These are phyloP conservation scores for Hygrocybe coccinea DNA, from an alignment of 768 basidiomycete species.

Conservation along the genomic window DNA sequence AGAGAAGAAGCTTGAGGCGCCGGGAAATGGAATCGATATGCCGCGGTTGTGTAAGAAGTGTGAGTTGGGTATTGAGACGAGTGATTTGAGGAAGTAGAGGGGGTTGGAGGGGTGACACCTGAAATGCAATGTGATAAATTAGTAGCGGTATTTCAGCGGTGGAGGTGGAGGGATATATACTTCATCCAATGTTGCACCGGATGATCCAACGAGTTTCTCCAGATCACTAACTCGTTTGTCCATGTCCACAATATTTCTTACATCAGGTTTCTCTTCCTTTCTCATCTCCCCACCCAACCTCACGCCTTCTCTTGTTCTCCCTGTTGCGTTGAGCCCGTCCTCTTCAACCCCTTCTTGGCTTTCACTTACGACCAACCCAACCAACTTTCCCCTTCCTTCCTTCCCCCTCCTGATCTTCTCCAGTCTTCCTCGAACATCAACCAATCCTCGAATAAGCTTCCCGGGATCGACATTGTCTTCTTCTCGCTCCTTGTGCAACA, in stretches of 20 bases:
- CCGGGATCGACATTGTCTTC: conserved; percentile 64
- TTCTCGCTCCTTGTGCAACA: conserved; percentile 54
- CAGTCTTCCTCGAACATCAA: conserved; percentile 66
- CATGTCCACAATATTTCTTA: conserved; percentile 60
- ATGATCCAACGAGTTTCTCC: conserved; percentile 78
- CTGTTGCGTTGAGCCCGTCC: conserved; percentile 13
- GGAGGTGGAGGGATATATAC: conserved; percentile 37
- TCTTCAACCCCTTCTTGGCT: conserved; percentile 16
- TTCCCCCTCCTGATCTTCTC: conserved; percentile 61
- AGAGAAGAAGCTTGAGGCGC: conserved; percentile 84
- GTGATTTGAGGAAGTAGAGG: conserved; percentile 79
- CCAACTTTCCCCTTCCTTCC: conserved; percentile 61
- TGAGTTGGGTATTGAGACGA: conserved; percentile 79
- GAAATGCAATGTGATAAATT: not conserved
- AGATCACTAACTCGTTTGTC: conserved; percentile 81
- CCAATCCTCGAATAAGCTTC: conserved; percentile 69
- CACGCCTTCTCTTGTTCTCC: not conserved
- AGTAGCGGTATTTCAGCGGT: not conserved
- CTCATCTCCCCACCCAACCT: conserved; percentile 4
- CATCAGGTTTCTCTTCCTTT: conserved; percentile 33
- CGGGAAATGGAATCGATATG: conserved; percentile 95
- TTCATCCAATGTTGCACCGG: conserved; percentile 76
- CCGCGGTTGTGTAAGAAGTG: conserved; percentile 87
- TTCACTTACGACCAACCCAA: conserved; percentile 45
- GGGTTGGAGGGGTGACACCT: conserved; percentile 70